Evolutionary conservation across 768 basidiomycete genomes (phyloP).

Genomic region (Pilatotrama ljubarskyi): DNA sequence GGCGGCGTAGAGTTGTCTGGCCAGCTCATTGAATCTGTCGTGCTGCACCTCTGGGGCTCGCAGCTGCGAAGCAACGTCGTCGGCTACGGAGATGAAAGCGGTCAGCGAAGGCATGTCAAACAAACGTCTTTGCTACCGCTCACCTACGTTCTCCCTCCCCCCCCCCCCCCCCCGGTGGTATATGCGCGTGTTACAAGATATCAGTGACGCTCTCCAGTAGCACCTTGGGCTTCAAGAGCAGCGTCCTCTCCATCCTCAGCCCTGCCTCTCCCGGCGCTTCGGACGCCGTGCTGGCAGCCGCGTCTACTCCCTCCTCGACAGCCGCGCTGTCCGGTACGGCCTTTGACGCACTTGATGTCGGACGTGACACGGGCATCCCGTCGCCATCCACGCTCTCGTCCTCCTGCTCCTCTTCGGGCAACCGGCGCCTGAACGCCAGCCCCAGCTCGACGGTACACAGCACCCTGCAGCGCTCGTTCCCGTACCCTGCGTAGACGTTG

Average conservation of each 20-base stretch:
- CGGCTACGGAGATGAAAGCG: not conserved
- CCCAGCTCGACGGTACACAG: slow-evolving; percentile 34
- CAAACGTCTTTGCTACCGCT: not conserved
- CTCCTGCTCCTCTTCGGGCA: slow-evolving; percentile 19
- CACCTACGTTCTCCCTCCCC: not conserved
- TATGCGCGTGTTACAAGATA: slow-evolving; percentile 19
- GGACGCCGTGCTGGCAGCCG: too few species aligned
- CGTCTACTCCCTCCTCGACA: not conserved
- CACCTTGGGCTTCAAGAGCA: slow-evolving; percentile 33
- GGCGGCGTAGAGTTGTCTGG: too few species aligned
- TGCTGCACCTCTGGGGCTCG: not conserved
- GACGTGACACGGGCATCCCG: slow-evolving; percentile 5
- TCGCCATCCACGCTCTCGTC: slow-evolving; percentile 19
- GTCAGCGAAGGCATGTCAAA: not conserved
- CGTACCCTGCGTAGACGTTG: slow-evolving; percentile 27
- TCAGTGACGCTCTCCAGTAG: slow-evolving; percentile 29
- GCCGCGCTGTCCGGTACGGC: not conserved
- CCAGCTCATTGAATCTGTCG: too few species aligned
- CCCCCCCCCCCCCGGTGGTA: not conserved
- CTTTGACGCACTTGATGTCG: not conserved
- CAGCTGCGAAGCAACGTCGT: not conserved
- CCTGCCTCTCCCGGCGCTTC: not conserved
- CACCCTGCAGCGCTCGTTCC: slow-evolving; percentile 24
- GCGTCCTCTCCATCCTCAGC: slow-evolving; percentile 16
- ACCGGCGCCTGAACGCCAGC: slow-evolving; percentile 22